Conservation (phyloP, 495 filamentous ascomycete species). For the Penicillium flavigenum region DNA sequence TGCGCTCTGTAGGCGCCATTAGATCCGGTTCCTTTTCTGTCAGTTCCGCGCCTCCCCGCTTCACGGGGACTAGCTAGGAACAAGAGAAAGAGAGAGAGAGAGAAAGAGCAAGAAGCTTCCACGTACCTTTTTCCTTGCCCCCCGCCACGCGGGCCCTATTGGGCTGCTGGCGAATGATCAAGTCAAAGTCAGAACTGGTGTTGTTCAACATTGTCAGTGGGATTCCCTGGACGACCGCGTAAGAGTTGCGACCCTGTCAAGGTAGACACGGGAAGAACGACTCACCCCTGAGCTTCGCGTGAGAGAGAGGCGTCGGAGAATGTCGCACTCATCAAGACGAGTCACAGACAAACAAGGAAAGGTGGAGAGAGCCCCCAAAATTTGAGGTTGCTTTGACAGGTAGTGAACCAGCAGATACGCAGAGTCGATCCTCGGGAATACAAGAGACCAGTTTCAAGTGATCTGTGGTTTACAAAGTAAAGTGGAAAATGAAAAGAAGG, state of each 20-base stretch:
- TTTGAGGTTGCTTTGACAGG: constrained; percentile 16
- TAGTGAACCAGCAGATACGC: constrained; percentile 29
- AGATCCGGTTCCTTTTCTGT: neutral
- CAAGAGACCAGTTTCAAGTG: constrained; percentile 13
- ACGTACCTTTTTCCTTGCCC: constrained; percentile 69
- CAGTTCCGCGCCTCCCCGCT: neutral
- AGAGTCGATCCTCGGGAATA: constrained; percentile 23
- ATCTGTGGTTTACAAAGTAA: constrained; percentile 14
- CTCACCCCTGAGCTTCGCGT: constrained; percentile 45
- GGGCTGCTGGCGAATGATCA: constrained; percentile 67
- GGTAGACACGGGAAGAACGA: constrained; percentile 15
- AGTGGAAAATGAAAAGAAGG: constrained; percentile 8
- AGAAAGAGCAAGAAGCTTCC: neutral
- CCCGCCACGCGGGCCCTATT: constrained; percentile 65
- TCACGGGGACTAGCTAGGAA: neutral
- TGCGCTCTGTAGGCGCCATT: constrained; percentile 62
- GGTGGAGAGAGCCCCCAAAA: constrained; percentile 25
- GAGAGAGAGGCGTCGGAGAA: constrained; percentile 47
- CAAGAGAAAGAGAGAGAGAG: constrained; percentile 1
- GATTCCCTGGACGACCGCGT: constrained; percentile 32
- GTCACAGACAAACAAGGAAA: constrained; percentile 16
- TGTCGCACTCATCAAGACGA: constrained; percentile 52
- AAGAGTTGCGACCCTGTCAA: constrained; percentile 32
- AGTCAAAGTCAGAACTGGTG: constrained; percentile 57
- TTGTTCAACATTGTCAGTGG: constrained; percentile 47